These are phyloP conservation scores for Huntiella bhutanensis DNA, from an alignment of 2,329 filamentous ascomycete genomes.

Conservation along the genomic window DNA sequence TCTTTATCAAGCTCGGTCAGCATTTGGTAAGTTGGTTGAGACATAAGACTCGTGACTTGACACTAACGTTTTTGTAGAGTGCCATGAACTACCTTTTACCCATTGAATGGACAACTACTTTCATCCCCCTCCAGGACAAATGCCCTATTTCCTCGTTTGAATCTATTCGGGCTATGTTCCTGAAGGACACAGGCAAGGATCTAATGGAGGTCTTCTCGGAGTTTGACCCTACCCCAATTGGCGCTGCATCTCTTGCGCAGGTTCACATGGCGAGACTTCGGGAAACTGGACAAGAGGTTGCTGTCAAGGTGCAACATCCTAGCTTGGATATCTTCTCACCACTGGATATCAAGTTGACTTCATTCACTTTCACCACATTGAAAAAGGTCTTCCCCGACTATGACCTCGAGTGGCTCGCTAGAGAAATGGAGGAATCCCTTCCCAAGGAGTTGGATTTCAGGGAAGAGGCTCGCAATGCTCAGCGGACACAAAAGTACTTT, in stretches of 20 bases:
- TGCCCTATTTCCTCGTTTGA: conserved; percentile 83
- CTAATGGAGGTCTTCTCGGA: conserved; percentile 72
- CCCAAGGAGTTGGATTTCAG: conserved; percentile 84
- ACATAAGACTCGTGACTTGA: background rate
- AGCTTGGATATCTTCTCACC: conserved; percentile 74
- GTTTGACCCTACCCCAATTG: conserved; percentile 65
- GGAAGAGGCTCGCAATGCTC: conserved; percentile 70
- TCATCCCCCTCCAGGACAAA: conserved; percentile 87
- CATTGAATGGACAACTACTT: conserved; percentile 82
- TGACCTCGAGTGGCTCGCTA: conserved; percentile 85
- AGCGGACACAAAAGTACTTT: conserved; percentile 65
- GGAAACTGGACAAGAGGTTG: conserved; percentile 67
- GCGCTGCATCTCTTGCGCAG: conserved; percentile 83
- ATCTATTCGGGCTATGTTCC: conserved; percentile 74
- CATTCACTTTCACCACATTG: conserved; percentile 73
- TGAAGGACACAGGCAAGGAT: conserved; percentile 58
- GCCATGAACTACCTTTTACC: conserved; percentile 91
- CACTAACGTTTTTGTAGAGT: conserved; percentile 30
- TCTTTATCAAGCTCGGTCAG: conserved; percentile 95
- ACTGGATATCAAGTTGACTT: conserved; percentile 69
- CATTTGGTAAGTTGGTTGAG: conserved; percentile 42
- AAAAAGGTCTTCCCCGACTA: conserved; percentile 95
- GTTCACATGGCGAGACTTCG: conserved; percentile 77
- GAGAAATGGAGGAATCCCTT: conserved; percentile 79
- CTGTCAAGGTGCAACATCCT: conserved; percentile 94